These are phyloP conservation scores for Botryotinia narcissicola DNA, from an alignment of 2,329 filamentous ascomycete species.

Conservation along the genomic window DNA sequence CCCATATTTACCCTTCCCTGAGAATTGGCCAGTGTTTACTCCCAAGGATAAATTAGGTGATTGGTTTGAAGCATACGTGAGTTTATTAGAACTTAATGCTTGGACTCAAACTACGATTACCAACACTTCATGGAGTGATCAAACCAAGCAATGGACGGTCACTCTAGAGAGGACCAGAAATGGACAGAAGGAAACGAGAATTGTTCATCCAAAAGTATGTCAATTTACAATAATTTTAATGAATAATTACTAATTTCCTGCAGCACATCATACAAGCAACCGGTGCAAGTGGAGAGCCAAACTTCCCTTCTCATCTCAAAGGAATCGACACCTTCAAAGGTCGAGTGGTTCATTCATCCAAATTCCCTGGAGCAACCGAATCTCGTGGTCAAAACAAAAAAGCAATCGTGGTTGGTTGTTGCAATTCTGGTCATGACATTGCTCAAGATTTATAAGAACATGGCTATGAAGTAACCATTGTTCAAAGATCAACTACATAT, in stretches of 20 bases:
- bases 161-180: conserved; percentile 44
- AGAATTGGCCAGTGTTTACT: conserved; percentile 66
- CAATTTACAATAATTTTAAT: neutral
- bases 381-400: conserved; percentile 52
- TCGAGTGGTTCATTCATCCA: conserved; percentile 58
- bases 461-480: conserved; percentile 65
- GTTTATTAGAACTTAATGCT: conserved; percentile 62
- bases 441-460: conserved; percentile 65
- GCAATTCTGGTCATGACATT: conserved; percentile 69
- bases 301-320: conserved; percentile 45
- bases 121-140: conserved; percentile 46
- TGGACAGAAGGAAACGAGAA: conserved; percentile 24
- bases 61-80: conserved; percentile 65
- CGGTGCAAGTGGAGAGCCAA: conserved; percentile 56
- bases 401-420: conserved; percentile 64
- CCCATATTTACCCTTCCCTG: conserved; percentile 63
- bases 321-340: conserved; percentile 56
- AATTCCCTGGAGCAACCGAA: conserved; percentile 52
- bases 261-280: conserved; percentile 30
- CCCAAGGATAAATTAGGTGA: conserved; percentile 70
- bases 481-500: conserved; percentile 65
- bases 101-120: conserved; percentile 56
- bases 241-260: conserved; percentile 29
- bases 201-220: conserved; percentile 26
- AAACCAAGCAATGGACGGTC: conserved; percentile 53